These are phyloP conservation scores for Heterobasidion parviporum DNA, from an alignment of 1,284 basidiomycete species.

Conservation along the genomic window DNA sequence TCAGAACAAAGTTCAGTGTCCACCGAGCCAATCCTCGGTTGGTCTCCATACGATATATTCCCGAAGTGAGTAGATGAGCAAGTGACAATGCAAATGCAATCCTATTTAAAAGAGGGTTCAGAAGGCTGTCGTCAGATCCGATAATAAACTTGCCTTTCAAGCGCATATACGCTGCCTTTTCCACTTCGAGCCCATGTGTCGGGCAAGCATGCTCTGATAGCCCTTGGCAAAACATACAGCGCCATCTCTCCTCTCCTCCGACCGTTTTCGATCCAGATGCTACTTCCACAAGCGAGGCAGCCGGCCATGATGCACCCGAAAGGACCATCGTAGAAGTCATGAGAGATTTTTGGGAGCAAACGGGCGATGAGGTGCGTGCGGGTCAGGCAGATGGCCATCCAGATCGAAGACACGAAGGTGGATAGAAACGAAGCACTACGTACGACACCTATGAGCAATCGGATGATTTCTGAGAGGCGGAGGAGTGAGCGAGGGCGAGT, in stretches of 20 bases:
- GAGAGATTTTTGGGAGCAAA: conserved; percentile 54
- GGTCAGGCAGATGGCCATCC: conserved; percentile 58
- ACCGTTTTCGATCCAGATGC: conserved; percentile 69
- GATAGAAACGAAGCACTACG: conserved; percentile 68
- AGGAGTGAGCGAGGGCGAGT: conserved; percentile 48
- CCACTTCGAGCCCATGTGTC: conserved; percentile 41
- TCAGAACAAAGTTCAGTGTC: conserved; percentile 56
- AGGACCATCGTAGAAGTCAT: conserved; percentile 72
- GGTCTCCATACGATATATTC: conserved; percentile 49
- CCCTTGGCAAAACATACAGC: conserved; percentile 66
- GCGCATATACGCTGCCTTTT: conserved; percentile 26
- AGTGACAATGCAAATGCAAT: conserved; percentile 53
- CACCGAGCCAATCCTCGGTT: conserved; percentile 66
- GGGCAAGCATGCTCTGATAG: conserved; percentile 52
- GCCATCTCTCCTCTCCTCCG: conserved; percentile 68
- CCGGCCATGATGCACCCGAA: conserved; percentile 57
- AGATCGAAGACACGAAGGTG: conserved; percentile 61
- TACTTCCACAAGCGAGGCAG: conserved; percentile 64
- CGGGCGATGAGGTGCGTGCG: conserved; percentile 57
- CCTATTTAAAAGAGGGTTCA: conserved; percentile 13
- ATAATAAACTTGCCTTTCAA: conserved; percentile 39
- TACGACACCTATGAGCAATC: conserved; percentile 37
- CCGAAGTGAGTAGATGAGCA: conserved; percentile 54
- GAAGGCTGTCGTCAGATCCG: conserved; percentile 17
- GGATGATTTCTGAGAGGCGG: conserved; percentile 27